phyloP scores from a whole-genome alignment of 805 yeast species.

The Saturnispora sanitii region DNA sequence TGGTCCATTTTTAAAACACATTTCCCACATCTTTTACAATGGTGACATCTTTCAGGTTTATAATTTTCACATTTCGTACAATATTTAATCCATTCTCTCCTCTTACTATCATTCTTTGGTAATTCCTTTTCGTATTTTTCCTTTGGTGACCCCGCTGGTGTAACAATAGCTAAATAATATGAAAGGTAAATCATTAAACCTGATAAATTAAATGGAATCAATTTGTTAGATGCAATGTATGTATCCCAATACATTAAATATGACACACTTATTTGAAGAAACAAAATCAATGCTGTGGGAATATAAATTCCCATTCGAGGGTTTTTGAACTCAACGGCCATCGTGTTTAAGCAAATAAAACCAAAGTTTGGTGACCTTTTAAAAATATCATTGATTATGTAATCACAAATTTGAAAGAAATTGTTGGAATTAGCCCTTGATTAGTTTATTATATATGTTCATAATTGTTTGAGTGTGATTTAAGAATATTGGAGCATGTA shows the following conservation, averaged over 20 bases:
- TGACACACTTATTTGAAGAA: constrained; percentile 56
- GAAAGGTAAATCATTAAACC: constrained; percentile 57
- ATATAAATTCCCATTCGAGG: constrained; percentile 44
- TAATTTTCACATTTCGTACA: constrained; percentile 62
- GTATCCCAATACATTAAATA: constrained; percentile 41
- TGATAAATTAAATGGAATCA: constrained; percentile 27
- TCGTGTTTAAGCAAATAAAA: background rate
- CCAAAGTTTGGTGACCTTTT: background rate
- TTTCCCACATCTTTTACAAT: constrained; percentile 64
- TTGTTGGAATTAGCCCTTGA: too few species aligned
- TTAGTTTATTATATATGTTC: too few species aligned
- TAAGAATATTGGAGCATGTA: too few species aligned
- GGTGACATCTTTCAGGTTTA: constrained; percentile 82
- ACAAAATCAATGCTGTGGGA: constrained; percentile 51
- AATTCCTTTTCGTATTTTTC: constrained; percentile 31
- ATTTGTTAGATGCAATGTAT: constrained; percentile 28
- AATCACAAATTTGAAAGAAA: background rate
- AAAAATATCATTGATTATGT: background rate
- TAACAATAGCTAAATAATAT: constrained; percentile 57
- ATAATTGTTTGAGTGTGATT: too few species aligned
- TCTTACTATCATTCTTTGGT: constrained; percentile 17
- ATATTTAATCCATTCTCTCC: constrained; percentile 46
- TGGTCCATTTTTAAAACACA: constrained; percentile 92
- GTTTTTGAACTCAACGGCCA: constrained; percentile 31
- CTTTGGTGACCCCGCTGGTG: constrained; percentile 64